These are phyloP conservation scores for Taphrina flavorubra DNA, from an alignment of 1,139 yeast genomes.

Conservation along the genomic window DNA sequence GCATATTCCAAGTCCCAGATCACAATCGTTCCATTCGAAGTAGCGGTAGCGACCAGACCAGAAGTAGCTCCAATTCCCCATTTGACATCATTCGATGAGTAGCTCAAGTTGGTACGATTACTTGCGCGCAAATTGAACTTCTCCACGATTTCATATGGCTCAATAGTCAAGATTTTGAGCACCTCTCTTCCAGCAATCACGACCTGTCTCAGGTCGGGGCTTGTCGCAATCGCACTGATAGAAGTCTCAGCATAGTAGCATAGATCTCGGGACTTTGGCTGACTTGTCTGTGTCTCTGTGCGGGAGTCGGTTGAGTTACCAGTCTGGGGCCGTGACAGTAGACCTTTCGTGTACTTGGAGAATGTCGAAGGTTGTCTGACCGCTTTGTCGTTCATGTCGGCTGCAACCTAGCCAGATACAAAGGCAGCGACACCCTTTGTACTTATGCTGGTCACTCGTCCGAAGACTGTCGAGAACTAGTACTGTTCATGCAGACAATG, in stretches of 20 bases:
- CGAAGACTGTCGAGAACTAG: no score
- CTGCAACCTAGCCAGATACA: not conserved
- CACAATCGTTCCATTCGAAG: conserved; percentile 45
- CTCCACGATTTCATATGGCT: conserved; percentile 44
- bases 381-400: conserved; percentile 16
- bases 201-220: conserved; percentile 21
- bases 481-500: no score
- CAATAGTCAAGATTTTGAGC: conserved; percentile 49
- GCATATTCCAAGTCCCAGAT: conserved; percentile 43
- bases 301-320: conserved; percentile 1
- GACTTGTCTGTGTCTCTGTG: not conserved
- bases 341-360: conserved; percentile 26
- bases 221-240: conserved; percentile 35
- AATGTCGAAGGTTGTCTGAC: conserved; percentile 12
- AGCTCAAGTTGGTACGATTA: conserved; percentile 44
- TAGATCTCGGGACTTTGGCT: conserved; percentile 1
- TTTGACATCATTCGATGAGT: conserved; percentile 49
- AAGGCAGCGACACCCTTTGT: no score
- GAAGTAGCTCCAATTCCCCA: conserved; percentile 52
- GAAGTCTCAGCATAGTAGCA: conserved; percentile 25
- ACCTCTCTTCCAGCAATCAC: conserved; percentile 44
- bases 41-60: conserved; percentile 46
- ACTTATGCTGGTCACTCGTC: no score
- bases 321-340: conserved; percentile 18
- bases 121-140: conserved; percentile 45